Conservation (phyloP, 495 filamentous ascomycete genomes). For the Xylaria scruposa region DNA sequence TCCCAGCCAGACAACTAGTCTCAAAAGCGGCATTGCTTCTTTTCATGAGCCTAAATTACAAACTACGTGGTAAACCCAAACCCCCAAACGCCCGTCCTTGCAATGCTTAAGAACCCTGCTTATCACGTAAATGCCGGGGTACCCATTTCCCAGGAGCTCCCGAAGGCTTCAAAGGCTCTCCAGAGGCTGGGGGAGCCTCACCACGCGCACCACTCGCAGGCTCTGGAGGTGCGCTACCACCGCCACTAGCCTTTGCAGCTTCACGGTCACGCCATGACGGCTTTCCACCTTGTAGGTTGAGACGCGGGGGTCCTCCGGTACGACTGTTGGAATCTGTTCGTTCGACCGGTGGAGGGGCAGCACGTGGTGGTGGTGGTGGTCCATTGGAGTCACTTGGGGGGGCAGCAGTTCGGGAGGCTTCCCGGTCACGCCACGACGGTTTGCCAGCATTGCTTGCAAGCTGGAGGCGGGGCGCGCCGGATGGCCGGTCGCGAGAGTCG, state of each 20-base stretch:
- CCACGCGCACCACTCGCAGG: constrained; percentile 21
- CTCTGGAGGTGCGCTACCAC: constrained; percentile 28
- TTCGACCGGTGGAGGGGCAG: constrained; percentile 39
- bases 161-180: constrained; percentile 50
- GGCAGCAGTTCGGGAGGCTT: constrained; percentile 32
- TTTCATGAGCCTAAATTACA: constrained; percentile 39
- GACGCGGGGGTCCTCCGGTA: constrained; percentile 65
- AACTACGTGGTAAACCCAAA: constrained; percentile 39
- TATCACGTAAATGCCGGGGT: constrained; percentile 41
- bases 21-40: constrained; percentile 37
- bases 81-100: constrained; percentile 41
- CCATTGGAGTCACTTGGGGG: constrained; percentile 19
- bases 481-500: constrained; percentile 46
- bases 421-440: constrained; percentile 53
- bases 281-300: constrained; percentile 67
- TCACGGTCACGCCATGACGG: constrained; percentile 86
- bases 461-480: constrained; percentile 40
- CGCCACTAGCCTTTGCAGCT: constrained; percentile 63
- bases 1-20: constrained; percentile 9
- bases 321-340: constrained; percentile 63
- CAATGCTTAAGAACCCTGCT: constrained; percentile 40
- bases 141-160: constrained; percentile 55
- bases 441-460: constrained; percentile 33
- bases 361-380: constrained; percentile 22
- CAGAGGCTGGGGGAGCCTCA: constrained; percentile 38